Evolutionary conservation across 805 yeast genomes (phyloP).

Genomic region (Alloascoidea hylecoeti): DNA sequence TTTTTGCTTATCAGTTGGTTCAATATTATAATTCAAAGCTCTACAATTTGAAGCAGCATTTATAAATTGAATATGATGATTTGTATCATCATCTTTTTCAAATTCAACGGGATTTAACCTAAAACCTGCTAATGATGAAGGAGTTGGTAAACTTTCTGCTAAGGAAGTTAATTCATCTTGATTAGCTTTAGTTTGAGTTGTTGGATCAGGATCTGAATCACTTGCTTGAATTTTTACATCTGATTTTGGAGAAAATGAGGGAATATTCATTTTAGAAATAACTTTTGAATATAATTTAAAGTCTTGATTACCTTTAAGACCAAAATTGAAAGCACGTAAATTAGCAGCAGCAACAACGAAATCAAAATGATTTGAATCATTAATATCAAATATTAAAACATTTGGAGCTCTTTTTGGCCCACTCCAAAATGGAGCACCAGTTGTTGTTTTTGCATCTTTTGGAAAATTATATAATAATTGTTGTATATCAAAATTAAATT

Average conservation of each 20-base stretch:
- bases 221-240: slow-evolving; percentile 71
- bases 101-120: slow-evolving; percentile 83
- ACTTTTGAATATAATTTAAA: slow-evolving; percentile 36
- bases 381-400: slow-evolving; percentile 65
- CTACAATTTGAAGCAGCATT: slow-evolving; percentile 93
- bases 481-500: slow-evolving; percentile 72
- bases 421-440: slow-evolving; percentile 93
- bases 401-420: slow-evolving; percentile 95
- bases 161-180: slow-evolving; percentile 51
- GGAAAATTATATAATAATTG: slow-evolving; percentile 94
- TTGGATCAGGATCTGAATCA: slow-evolving; percentile 80
- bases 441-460: slow-evolving; percentile 76
- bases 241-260: slow-evolving; percentile 62
- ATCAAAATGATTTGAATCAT: slow-evolving; percentile 64
- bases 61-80: slow-evolving; percentile 93
- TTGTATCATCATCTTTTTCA: slow-evolving; percentile 95
- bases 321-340: slow-evolving; percentile 81
- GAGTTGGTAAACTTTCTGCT: slow-evolving; percentile 75
- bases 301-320: slow-evolving; percentile 63
- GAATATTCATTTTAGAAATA: slow-evolving; percentile 31
- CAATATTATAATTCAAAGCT: slow-evolving; percentile 83
- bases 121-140: slow-evolving; percentile 80
- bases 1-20: slow-evolving; percentile 75
- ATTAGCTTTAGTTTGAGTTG: slow-evolving; percentile 25
- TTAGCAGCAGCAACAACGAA: slow-evolving; percentile 86